Percentiles rank a stretch among this genome's conserved stretches.
Evolutionary conservation across 768 basidiomycete genomes (phyloP).

Genomic region (Dacryopinax spathularia): DNA sequence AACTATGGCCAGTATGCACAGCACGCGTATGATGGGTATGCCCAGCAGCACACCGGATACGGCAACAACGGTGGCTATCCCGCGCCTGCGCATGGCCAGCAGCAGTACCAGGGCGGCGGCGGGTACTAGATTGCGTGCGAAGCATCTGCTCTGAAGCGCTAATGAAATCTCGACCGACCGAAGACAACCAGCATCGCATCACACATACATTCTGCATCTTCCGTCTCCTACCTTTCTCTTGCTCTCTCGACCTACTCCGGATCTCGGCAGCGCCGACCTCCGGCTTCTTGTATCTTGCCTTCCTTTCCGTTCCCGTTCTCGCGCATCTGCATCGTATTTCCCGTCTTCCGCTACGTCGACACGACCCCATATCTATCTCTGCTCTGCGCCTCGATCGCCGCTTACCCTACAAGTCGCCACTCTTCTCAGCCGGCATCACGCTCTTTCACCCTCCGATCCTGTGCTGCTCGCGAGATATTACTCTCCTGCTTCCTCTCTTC

Average conservation of each 20-base stretch:
- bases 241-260: background rate
- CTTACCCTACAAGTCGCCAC: background rate
- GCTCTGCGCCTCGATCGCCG: background rate
- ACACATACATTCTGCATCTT: background rate
- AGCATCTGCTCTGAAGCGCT: background rate
- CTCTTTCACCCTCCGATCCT: background rate
- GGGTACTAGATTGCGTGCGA: background rate
- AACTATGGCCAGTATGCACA: background rate
- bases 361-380: background rate
- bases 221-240: background rate
- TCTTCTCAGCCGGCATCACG: background rate
- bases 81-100: background rate
- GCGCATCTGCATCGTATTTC: background rate
- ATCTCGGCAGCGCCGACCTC: background rate
- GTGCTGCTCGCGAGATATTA: background rate
- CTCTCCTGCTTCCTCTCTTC: background rate
- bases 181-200: background rate
- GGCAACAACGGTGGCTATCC: slow-evolving; percentile 1
- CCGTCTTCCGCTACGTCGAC: background rate
- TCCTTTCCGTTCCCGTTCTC: background rate
- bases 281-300: background rate
- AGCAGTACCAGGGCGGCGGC: background rate
- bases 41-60: background rate
- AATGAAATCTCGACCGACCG: background rate
- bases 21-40: background rate